These are phyloP conservation scores for Xanthoconium stramineum DNA, from an alignment of 768 basidiomycete species.

Conservation along the genomic window DNA sequence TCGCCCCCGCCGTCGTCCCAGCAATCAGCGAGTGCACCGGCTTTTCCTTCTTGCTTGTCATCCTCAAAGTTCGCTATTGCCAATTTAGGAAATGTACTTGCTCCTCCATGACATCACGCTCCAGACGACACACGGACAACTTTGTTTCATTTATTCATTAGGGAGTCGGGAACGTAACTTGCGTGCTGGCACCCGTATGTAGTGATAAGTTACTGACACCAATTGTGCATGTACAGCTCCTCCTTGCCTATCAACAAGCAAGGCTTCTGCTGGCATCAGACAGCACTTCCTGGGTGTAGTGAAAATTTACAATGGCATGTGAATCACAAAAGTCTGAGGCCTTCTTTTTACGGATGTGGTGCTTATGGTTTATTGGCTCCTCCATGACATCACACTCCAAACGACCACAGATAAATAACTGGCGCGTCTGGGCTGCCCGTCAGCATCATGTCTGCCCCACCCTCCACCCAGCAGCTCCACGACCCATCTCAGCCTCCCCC, in stretches of 20 bases:
- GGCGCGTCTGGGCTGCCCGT: neutral
- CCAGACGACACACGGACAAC: conserved; percentile 7
- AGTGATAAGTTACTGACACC: too few relatives aligned
- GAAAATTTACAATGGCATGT: too few relatives aligned
- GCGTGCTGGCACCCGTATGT: too few relatives aligned
- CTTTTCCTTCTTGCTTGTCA: conserved; percentile 68
- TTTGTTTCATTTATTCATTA: too few relatives aligned
- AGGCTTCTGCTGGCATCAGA: too few relatives aligned
- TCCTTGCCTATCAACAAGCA: too few relatives aligned
- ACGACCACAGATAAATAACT: conserved; percentile 13
- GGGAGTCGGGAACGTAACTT: too few relatives aligned
- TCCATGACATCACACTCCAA: conserved; percentile 11
- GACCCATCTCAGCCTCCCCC: conserved; percentile 48
- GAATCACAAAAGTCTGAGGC: too few relatives aligned
- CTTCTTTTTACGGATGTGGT: too few relatives aligned
- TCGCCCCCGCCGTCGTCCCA: conserved; percentile 86
- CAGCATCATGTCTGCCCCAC: conserved; percentile 23
- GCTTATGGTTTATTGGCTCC: too few relatives aligned
- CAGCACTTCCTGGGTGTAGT: too few relatives aligned
- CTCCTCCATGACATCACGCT: conserved; percentile 11
- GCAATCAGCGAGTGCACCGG: conserved; percentile 85
- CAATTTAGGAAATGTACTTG: neutral
- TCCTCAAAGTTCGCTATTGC: conserved; percentile 10
- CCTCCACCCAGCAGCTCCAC: conserved; percentile 42
- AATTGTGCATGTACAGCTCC: too few relatives aligned